Evolutionary conservation across 148 eudicot genomes (phyloP), one percentile per base, ranked within the genome.

Genomic region (Chenopodium berlandieri): DNA sequence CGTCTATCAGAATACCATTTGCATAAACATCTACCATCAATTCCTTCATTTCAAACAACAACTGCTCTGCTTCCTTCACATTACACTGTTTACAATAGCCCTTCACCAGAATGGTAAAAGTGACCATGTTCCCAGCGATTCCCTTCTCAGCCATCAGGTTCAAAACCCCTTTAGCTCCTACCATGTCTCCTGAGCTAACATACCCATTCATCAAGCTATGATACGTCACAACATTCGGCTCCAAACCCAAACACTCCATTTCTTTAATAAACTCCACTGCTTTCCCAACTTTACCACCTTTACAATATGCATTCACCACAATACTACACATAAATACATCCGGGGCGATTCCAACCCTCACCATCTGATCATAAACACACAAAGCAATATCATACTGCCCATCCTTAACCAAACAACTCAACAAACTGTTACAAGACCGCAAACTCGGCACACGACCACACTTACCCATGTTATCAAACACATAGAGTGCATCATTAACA

Each of bases 381-480:
- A 87, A 65, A 82, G 85, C 90, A 27, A 81, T 75, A 67, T 82
- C 75, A 79, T 48, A 87, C 11, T 93, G 89, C 20, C 89, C 72
- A 8, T 84, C 83, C 78, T 79, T 91, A 75, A 92, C 93, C 86
- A 95, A 87, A 82, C 85, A 30, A 84, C 90, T 88, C 75, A 95
- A 80, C 88, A 95, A 83, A 80, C 87, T 79, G 84, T 91, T 94
- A 89, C 98, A 94, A 64, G 94, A 89, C 47, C 75, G 85, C 89
- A 90, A 80, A 65, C 94, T 90, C 32, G 93, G 98, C 62, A 77
- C 9, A 22, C 90, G 73, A 0, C 98, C 97, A 32, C 83, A 83
- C 85, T 83, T 82, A 65, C 89, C 83, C 97, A 93, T 91, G 81
- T 91, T 84, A 86, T 95, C 98, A 80, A 95, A 95, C 94, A 93